A percentile compares a stretch with the other conserved stretches of the same genome.
Conservation (phyloP, 2,329 filamentous ascomycete genomes). For the Fusarium albosuccineum region DNA sequence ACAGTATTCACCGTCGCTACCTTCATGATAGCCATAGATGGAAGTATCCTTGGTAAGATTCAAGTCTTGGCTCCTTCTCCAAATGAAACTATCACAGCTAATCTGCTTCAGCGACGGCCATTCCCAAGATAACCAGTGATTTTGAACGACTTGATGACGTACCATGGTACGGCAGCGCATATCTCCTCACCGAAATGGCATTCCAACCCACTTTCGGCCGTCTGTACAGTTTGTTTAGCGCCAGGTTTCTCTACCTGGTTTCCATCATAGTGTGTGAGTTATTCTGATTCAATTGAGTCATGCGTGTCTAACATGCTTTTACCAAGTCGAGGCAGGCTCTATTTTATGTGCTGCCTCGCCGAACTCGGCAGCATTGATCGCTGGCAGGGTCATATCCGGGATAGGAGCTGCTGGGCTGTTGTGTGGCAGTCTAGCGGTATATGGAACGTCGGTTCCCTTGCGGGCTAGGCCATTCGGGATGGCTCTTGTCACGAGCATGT, state of each 20-base stretch:
- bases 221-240: conserved; percentile 10
- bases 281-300: neutral
- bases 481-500: conserved; percentile 44
- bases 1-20: conserved; percentile 30
- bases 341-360: conserved; percentile 56
- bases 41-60: conserved; percentile 15
- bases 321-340: conserved; percentile 63
- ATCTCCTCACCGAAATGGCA: conserved; percentile 18
- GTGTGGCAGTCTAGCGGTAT: conserved; percentile 14
- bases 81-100: neutral
- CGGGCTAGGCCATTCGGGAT: conserved; percentile 40
- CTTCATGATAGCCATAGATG: conserved; percentile 25
- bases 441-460: conserved; percentile 50
- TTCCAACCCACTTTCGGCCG: conserved; percentile 17
- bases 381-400: conserved; percentile 59
- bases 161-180: conserved; percentile 15
- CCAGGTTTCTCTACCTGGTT: conserved; percentile 6
- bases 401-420: conserved; percentile 57
- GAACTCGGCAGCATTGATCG: conserved; percentile 21
- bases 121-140: conserved; percentile 13
- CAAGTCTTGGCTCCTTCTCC: neutral
- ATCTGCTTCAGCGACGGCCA: neutral
- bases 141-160: conserved; percentile 13
- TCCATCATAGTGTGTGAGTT: conserved; percentile 18
- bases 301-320: conserved; percentile 54